A percentile compares a stretch with the other conserved stretches of the same genome.
These are phyloP conservation scores for Aechmea fasciata DNA, from an alignment of 176 grass and related monocot species.

Conservation along the genomic window DNA sequence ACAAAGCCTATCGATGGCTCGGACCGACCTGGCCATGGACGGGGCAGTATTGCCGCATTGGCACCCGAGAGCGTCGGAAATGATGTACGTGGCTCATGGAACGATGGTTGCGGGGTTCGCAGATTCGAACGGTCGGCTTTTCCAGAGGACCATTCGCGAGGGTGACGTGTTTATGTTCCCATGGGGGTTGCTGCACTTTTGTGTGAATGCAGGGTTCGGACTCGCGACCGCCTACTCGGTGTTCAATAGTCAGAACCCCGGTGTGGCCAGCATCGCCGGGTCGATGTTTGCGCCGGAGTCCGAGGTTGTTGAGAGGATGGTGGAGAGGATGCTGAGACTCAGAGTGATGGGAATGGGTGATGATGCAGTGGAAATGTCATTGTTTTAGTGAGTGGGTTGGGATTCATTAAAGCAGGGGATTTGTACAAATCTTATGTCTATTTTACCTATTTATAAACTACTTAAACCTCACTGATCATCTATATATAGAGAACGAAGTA, in stretches of 20 bases:
- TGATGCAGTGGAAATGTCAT: slow-evolving; percentile 14
- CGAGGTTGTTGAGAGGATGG: slow-evolving; percentile 21
- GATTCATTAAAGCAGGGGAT: too few relatives aligned
- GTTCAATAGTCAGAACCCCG: slow-evolving; percentile 47
- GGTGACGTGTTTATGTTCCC: slow-evolving; percentile 49
- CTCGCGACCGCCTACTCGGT: slow-evolving; percentile 22
- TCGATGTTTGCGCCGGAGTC: slow-evolving; percentile 36
- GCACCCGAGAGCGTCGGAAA: slow-evolving; percentile 39
- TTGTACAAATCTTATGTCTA: too few relatives aligned
- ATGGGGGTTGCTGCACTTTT: slow-evolving; percentile 36
- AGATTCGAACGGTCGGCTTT: slow-evolving; percentile 31
- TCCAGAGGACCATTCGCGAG: slow-evolving; percentile 30
- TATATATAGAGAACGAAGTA: too few relatives aligned
- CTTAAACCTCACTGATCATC: too few relatives aligned
- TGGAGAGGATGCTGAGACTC: slow-evolving; percentile 34
- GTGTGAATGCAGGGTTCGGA: slow-evolving; percentile 24
- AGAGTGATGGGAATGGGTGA: slow-evolving; percentile 8
- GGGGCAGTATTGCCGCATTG: slow-evolving; percentile 37
- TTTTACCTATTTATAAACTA: too few relatives aligned
- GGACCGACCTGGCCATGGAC: slow-evolving; percentile 24
- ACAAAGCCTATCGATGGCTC: slow-evolving; percentile 31
- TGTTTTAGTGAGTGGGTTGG: slow-evolving; percentile 1
- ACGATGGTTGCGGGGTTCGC: slow-evolving; percentile 36
- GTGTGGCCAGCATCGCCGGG: slow-evolving; percentile 27
- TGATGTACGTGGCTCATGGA: slow-evolving; percentile 39